phyloP scores from a whole-genome alignment of 2,329 filamentous ascomycete species.

The Aspergillus luchuensis region DNA sequence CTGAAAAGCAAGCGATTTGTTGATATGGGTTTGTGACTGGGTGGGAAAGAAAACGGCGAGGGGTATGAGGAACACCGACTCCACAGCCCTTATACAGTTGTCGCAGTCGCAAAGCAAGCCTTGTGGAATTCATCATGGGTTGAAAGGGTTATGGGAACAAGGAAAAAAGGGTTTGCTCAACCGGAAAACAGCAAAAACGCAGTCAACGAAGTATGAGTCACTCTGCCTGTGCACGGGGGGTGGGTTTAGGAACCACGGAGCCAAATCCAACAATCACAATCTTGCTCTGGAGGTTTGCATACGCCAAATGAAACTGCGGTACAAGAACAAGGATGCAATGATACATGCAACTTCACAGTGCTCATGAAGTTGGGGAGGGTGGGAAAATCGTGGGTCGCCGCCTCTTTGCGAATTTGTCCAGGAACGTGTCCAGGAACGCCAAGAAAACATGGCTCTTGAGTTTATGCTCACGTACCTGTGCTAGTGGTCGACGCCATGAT shows the following conservation, averaged over 20 bases:
- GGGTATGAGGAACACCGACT: background rate
- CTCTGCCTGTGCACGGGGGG: background rate
- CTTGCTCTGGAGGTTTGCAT: background rate
- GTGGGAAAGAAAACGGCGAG: background rate
- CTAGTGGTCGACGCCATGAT: background rate
- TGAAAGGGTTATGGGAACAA: background rate
- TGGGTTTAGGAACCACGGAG: no score
- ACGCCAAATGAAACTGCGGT: background rate
- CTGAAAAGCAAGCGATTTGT: constrained; percentile 22
- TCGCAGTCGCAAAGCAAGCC: constrained; percentile 21
- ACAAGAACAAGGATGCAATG: constrained; percentile 7
- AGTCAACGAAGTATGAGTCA: background rate
- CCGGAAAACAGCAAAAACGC: background rate
- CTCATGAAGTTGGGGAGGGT: background rate
- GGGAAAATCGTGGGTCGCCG: background rate
- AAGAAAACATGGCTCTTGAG: constrained; percentile 8
- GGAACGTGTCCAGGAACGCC: constrained; percentile 4
- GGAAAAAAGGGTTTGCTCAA: no score
- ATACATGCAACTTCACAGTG: background rate
- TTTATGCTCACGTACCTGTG: constrained; percentile 1
- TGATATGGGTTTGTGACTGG: constrained; percentile 3
- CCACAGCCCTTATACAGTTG: background rate
- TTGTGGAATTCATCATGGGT: constrained; percentile 25
- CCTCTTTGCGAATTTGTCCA: constrained; percentile 7
- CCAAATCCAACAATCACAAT: background rate